phyloP scores from a whole-genome alignment of 441 rosid genomes.

The Flueggea neowawraea region DNA sequence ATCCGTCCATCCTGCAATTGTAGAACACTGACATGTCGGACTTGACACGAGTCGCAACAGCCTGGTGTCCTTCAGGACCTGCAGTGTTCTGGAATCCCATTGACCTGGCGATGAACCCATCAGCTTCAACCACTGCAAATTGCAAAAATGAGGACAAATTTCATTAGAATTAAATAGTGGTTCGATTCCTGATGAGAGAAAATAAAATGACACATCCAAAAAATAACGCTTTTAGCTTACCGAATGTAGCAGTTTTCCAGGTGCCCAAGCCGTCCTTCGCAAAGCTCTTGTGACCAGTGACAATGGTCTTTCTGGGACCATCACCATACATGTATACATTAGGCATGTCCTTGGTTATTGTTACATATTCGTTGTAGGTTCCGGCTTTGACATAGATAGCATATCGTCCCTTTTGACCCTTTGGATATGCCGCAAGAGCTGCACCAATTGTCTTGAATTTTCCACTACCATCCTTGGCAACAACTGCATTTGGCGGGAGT shows the following conservation, averaged over 20 bases:
- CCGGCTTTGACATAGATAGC: constrained; percentile 32
- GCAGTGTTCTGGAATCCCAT: constrained; percentile 35
- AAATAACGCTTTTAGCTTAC: constrained; percentile 6
- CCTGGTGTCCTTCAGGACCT: constrained; percentile 35
- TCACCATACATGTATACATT: constrained; percentile 30
- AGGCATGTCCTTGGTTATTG: constrained; percentile 13
- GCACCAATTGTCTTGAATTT: constrained; percentile 21
- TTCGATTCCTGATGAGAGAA: too few species aligned
- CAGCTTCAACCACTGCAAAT: constrained; percentile 19
- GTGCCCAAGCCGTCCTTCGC: constrained; percentile 24
- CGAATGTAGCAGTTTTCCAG: constrained; percentile 28
- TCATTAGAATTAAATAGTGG: too few species aligned
- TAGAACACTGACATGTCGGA: constrained; percentile 24
- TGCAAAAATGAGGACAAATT: background rate
- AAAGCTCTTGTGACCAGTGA: constrained; percentile 31
- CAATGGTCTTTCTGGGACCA: constrained; percentile 27
- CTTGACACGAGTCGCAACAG: constrained; percentile 21
- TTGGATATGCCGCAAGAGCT: constrained; percentile 21
- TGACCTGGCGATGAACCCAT: constrained; percentile 22
- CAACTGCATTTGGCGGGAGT: constrained; percentile 20
- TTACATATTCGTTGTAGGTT: constrained; percentile 19
- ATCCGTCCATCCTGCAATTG: constrained; percentile 31
- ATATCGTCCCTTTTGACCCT: constrained; percentile 11
- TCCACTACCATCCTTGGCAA: constrained; percentile 28
- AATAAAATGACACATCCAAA: too few species aligned